phyloP scores from a whole-genome alignment of 306 rosid species.

The Acacia crassicarpa region DNA sequence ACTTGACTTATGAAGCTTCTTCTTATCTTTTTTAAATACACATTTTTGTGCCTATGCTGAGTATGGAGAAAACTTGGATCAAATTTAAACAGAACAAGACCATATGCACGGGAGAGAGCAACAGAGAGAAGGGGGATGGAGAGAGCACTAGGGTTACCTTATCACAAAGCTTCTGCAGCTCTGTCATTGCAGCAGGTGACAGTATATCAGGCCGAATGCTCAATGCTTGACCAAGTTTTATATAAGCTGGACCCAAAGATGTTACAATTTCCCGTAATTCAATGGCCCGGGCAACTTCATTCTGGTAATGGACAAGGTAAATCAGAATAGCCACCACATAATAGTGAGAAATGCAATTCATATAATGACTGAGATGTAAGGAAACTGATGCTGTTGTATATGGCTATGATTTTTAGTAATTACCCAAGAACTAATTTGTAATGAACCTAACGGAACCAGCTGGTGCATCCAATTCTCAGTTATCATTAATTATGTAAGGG shows the following conservation, averaged over 20 bases:
- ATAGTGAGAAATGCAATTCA: conserved; percentile 16
- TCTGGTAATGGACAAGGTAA: conserved; percentile 53
- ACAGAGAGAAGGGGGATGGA: neutral
- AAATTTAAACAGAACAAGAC: conserved; percentile 24
- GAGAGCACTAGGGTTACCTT: conserved; percentile 54
- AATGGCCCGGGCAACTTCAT: conserved; percentile 96
- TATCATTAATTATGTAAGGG: neutral
- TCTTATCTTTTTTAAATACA: neutral
- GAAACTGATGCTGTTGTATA: neutral
- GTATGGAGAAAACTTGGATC: conserved; percentile 1
- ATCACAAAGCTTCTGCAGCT: conserved; percentile 97
- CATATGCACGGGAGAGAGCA: neutral
- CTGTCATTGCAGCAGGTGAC: conserved; percentile 93
- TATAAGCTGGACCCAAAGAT: conserved; percentile 98
- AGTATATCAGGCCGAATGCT: conserved; percentile 96
- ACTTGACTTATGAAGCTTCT: conserved; percentile 22
- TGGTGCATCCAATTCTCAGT: neutral
- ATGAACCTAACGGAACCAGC: neutral
- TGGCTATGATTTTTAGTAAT: neutral
- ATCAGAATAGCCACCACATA: conserved; percentile 22
- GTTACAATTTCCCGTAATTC: conserved; percentile 95
- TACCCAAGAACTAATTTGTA: neutral
- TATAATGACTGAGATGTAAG: conserved; percentile 26
- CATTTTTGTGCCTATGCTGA: neutral
- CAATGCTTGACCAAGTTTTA: conserved; percentile 98